Evolutionary conservation across 2,329 filamentous ascomycete species (phyloP).

Genomic region (Claviceps quebecensis): DNA sequence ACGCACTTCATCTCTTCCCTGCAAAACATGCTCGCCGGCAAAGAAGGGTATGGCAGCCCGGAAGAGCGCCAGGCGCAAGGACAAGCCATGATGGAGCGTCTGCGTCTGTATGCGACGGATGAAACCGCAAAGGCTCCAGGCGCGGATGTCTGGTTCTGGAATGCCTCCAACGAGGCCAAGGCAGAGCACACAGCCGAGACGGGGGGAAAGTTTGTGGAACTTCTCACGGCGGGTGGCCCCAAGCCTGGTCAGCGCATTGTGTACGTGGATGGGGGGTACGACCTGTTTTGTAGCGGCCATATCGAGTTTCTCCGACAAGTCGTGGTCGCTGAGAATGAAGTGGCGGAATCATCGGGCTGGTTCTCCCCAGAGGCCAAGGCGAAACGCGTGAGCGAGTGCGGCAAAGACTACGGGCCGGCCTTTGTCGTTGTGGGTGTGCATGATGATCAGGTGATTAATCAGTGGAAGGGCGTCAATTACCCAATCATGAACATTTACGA

Average conservation of each 20-base stretch:
- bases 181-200: conserved; percentile 35
- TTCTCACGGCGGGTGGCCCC: conserved; percentile 59
- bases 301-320: conserved; percentile 87
- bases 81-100: conserved; percentile 58
- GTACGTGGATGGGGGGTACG: conserved; percentile 94
- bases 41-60: conserved; percentile 56
- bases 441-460: conserved; percentile 87
- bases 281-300: conserved; percentile 91
- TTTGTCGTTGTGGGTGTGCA: conserved; percentile 92
- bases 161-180: conserved; percentile 36
- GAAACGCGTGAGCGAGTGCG: conserved; percentile 43
- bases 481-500: conserved; percentile 99
- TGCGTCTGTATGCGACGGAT: conserved; percentile 78
- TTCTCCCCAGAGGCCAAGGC: conserved; percentile 49
- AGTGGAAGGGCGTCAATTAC: conserved; percentile 95
- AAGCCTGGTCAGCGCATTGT: conserved; percentile 70
- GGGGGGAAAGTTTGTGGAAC: conserved; percentile 47
- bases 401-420: conserved; percentile 63
- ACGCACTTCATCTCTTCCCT: conserved; percentile 84
- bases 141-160: conserved; percentile 77
- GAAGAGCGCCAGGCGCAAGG: conserved; percentile 53
- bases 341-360: conserved; percentile 59
- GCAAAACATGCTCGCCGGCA: conserved; percentile 50
- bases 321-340: conserved; percentile 54
- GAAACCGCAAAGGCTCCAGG: conserved; percentile 66